phyloP scores from a whole-genome alignment of 441 rosid species.

The Brassica balearica region DNA sequence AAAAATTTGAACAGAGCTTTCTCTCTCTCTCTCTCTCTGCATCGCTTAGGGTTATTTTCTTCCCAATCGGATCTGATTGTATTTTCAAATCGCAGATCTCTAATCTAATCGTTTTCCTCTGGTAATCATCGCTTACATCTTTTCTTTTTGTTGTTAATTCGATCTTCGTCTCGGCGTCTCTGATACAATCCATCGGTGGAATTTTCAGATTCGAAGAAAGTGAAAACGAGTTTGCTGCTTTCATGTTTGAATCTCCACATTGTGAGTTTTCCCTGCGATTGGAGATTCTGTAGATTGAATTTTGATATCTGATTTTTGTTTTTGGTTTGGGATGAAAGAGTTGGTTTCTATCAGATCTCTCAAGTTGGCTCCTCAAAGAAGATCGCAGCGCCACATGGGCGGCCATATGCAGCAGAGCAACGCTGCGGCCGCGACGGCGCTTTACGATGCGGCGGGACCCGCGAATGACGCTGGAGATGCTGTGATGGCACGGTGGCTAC shows the following conservation, averaged over 20 bases:
- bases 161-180: slow-evolving; percentile 30
- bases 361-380: slow-evolving; percentile 99
- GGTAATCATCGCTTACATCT: slow-evolving; percentile 33
- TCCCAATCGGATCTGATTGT: no score
- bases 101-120: slow-evolving; percentile 11
- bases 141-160: not conserved
- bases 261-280: slow-evolving; percentile 52
- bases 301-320: not conserved
- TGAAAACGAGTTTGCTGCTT: slow-evolving; percentile 27
- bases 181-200: not conserved
- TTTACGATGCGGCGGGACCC: slow-evolving; percentile 76
- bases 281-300: not conserved
- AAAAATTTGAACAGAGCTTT: no score
- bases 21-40: no score
- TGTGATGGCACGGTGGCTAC: slow-evolving; percentile 99
- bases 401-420: slow-evolving; percentile 99
- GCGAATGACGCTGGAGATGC: slow-evolving; percentile 90
- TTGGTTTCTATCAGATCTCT: slow-evolving; percentile 62
- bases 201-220: slow-evolving; percentile 28
- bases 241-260: slow-evolving; percentile 62
- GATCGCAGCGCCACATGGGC: slow-evolving; percentile 92
- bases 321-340: slow-evolving; percentile 48
- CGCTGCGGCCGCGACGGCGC: slow-evolving; percentile 70
- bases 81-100: slow-evolving; percentile 34
- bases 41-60: no score